Evolutionary conservation across 2,329 filamentous ascomycete species (phyloP).

Genomic region (Aspergillus sp.): DNA sequence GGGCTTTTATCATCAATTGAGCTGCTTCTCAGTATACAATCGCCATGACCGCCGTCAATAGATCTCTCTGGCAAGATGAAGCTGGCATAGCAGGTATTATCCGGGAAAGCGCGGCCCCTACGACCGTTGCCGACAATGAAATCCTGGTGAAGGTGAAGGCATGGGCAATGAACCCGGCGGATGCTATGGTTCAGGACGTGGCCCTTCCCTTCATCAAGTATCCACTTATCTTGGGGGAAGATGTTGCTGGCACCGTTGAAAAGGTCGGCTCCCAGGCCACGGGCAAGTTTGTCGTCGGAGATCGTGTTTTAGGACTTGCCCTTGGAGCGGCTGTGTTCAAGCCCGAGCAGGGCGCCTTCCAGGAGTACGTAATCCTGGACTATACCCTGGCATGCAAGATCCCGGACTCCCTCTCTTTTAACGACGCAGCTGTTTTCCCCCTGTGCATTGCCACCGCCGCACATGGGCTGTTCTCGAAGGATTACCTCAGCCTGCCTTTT

Average conservation of each 20-base stretch:
- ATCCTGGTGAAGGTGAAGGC: constrained; percentile 39
- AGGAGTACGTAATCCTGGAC: constrained; percentile 6
- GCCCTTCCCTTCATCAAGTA: constrained; percentile 27
- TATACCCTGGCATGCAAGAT: background rate
- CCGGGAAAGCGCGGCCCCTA: background rate
- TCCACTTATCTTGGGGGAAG: constrained; percentile 36
- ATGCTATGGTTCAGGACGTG: constrained; percentile 30
- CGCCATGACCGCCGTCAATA: background rate
- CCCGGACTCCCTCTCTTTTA: background rate
- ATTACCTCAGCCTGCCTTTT: constrained; percentile 5
- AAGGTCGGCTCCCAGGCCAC: constrained; percentile 45
- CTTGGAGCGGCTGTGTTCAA: background rate
- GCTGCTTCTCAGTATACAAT: too few species aligned
- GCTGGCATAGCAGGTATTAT: background rate
- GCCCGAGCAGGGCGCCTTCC: constrained; percentile 9
- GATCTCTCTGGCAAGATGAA: constrained; percentile 1
- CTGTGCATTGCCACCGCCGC: constrained; percentile 4
- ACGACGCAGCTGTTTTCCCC: constrained; percentile 5
- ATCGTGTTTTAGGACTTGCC: constrained; percentile 38
- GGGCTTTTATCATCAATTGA: too few species aligned
- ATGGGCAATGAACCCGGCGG: constrained; percentile 41
- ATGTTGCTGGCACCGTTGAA: constrained; percentile 45
- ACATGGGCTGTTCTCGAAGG: constrained; percentile 1
- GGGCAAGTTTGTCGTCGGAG: constrained; percentile 39
- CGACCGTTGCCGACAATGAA: constrained; percentile 21